Base-by-base conservation (phyloP, 1,284 basidiomycete genomes). In the Macrocystidia cucumis region DNA sequence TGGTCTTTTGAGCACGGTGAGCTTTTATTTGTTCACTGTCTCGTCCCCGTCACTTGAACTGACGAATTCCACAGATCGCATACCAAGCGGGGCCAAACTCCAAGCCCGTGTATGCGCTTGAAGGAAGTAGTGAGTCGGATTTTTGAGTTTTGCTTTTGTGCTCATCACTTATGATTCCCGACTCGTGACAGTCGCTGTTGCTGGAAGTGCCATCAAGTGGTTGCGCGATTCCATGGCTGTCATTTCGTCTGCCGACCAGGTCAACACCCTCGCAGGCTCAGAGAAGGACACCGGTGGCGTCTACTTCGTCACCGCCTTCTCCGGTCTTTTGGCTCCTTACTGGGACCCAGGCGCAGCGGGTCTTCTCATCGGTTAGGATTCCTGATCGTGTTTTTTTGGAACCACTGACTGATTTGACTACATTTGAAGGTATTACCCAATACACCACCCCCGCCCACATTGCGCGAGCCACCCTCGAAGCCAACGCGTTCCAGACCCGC, bases 251-350 rank as follows among this genome's bases (percentile, higher is more conserved):
- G 87, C 91, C 1, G 60, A 59, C 12, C 89, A 98, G 41, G 86
- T 98, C 50, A 96, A 97, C 52, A 69, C 69, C 11, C 73, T 98
- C 25, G 93, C 91, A 1, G 77, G 72, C 4, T 72, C 80, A 29
- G 91, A 86, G 28, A 62, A 78, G 11, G 78, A 85, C 51, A 85
- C 90, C 0, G 93, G 88, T 29, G 95, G 95, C n/a, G 73, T 97
- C 23, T 97, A 91, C 67, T 98, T 98, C 52, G 95, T 98, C 25
- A 95, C 95, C 1, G 93, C 90, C 6, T 96, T 98, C 67, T 86
- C 84, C 36, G 93, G 92, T 42, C 69, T 97, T 22, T 75, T 95
- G 28, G 91, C 90, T 11, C 90, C 91, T 2, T 90, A 91, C 59
- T 95, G 91, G 91, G 91, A 95, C 55, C 77, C 89, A 29, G 75